Percentiles rank a stretch among this genome's conserved stretches.
These are phyloP conservation scores for Trichophyton mentagrophytes DNA, from an alignment of 2,329 filamentous ascomycete species.

Conservation along the genomic window DNA sequence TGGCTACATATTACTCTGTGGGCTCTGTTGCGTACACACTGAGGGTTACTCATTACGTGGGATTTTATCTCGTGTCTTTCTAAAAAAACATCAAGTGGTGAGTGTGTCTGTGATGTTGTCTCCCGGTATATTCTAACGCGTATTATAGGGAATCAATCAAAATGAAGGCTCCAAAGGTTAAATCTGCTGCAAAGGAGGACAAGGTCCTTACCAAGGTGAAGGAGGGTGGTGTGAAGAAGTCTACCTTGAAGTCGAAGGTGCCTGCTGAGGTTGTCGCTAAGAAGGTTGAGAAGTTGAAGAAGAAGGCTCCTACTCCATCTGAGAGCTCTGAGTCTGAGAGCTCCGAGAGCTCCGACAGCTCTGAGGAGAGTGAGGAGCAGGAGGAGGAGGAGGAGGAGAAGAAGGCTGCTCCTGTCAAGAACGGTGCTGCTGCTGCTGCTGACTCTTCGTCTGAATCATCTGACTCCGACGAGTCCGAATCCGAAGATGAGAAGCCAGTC, in stretches of 20 bases:
- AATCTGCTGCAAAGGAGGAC: slow-evolving; percentile 29
- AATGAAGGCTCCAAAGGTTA: slow-evolving; percentile 36
- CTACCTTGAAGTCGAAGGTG: slow-evolving; percentile 23
- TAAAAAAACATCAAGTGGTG: background rate
- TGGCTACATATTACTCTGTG: slow-evolving; percentile 11
- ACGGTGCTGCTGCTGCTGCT: slow-evolving; percentile 19
- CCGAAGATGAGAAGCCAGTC: slow-evolving; percentile 16
- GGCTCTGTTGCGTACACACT: slow-evolving; percentile 14
- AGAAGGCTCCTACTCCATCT: slow-evolving; percentile 12
- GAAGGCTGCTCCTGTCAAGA: slow-evolving; percentile 19
- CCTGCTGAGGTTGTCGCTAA: slow-evolving; percentile 12
- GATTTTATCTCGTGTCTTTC: background rate
- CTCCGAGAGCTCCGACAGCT: slow-evolving; percentile 11
- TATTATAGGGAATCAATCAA: background rate
- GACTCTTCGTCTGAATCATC: slow-evolving; percentile 19
- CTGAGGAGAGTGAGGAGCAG: slow-evolving; percentile 11
- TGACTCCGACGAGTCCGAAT: slow-evolving; percentile 20
- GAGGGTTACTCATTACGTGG: background rate
- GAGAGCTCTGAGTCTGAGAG: slow-evolving; percentile 11
- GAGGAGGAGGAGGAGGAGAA: slow-evolving; percentile 16
- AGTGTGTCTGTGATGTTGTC: background rate
- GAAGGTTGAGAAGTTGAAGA: slow-evolving; percentile 9
- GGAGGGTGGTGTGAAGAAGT: slow-evolving; percentile 34
- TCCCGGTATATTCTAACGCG: background rate
- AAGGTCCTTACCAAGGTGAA: slow-evolving; percentile 38